Conservation (phyloP, 2,329 filamentous ascomycete genomes). For the Sporothrix brasiliensis region DNA sequence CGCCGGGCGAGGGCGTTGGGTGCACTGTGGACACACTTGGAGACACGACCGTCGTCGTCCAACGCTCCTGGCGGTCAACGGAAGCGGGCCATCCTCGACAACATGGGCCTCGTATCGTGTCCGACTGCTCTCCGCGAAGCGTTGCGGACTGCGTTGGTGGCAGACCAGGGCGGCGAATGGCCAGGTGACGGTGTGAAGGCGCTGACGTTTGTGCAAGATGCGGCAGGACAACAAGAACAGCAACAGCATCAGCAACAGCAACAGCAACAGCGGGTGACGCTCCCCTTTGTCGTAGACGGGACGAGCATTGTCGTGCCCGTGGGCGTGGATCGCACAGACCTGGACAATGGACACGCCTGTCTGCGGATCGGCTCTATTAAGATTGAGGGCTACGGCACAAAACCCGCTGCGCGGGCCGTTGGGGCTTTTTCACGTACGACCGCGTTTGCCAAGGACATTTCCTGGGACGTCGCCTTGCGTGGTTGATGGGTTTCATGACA, state of each 20-base stretch:
- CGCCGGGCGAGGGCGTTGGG: constrained; percentile 64
- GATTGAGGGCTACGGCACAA: constrained; percentile 44
- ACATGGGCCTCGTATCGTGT: constrained; percentile 39
- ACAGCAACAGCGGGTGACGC: constrained; percentile 2
- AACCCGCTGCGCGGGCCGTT: constrained; percentile 40
- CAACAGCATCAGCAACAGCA: background rate
- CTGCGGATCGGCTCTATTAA: constrained; percentile 42
- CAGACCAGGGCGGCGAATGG: background rate
- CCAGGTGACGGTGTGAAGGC: constrained; percentile 2
- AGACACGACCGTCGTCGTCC: background rate
- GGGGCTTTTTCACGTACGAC: constrained; percentile 33
- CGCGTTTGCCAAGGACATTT: constrained; percentile 22
- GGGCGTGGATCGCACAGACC: constrained; percentile 23
- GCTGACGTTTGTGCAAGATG: constrained; percentile 32
- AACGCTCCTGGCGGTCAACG: background rate
- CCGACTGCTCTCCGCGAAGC: constrained; percentile 23
- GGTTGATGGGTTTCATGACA: background rate
- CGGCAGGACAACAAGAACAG: background rate
- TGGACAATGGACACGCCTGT: constrained; percentile 23
- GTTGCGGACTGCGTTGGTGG: background rate
- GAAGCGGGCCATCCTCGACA: constrained; percentile 49
- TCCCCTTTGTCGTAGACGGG: constrained; percentile 32
- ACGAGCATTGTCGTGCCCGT: constrained; percentile 36
- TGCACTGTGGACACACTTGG: constrained; percentile 62
- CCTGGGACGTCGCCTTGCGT: constrained; percentile 31